Evolutionary conservation across 805 yeast species (phyloP), one percentile per base, ranked within the genome.

Genomic region (Yarrowia bubula): DNA sequence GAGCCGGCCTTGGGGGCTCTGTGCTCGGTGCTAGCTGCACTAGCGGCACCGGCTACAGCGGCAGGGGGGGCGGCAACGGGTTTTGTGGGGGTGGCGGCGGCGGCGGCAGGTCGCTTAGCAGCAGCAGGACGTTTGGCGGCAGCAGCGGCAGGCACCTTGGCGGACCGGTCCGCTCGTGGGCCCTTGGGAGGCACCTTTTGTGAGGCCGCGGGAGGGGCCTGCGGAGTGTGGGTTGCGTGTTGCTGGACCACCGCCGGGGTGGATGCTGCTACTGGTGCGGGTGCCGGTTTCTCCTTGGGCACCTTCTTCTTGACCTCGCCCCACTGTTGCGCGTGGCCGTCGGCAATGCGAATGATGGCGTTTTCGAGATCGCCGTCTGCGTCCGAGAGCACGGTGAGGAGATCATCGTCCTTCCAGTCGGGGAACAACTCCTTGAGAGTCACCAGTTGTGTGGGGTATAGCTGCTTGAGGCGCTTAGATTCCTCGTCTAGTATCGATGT

Each of bases 301-400:
- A 71, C 70, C 73, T 69, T 74, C 77, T 77, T 89, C 76, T 86
- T 87, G 68, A 90, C 96, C 71, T 92, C 95, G 74, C 91, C 98
- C 97, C 98, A 93, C 77, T 89, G 90, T 70, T 88, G 83, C 42
- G 90, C 96, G 72, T 89, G 88, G 69, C 97, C 96, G 68, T 91
- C 89, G 66, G 96, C 87, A 76, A 95, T 92, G 75, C 91, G 87
- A 73, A 88, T 92, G 69, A 90, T 87, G 69, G 95, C 90, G 48
- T 84, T 82, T 73, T 88, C 96, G 70, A 92, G 80, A 74, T 89
- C 92, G 68, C 86, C 81, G 47, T 70, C 81, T 68, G 87, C 84
- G 77, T 95, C 98, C 66, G 81, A 80, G 70, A 92, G 85, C 66
- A 91, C 85, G 63, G 87, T 84, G 51, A 81, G 78, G 74, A 95